phyloP scores from a whole-genome alignment of 148 eudicot genomes.

The Rhododendron molle region DNA sequence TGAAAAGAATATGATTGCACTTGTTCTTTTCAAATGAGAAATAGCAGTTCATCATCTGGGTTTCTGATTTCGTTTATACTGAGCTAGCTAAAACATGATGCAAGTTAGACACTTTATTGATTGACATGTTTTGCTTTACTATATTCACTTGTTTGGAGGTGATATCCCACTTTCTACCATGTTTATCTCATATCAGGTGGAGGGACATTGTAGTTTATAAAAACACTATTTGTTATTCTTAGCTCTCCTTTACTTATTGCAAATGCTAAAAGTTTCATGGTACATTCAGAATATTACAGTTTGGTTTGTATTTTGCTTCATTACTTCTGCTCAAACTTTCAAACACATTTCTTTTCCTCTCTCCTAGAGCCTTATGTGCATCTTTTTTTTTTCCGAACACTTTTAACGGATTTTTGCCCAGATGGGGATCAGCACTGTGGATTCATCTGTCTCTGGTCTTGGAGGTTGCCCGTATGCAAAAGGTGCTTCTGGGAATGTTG shows the following conservation, averaged over 20 bases:
- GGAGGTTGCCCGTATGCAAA: constrained; percentile 97
- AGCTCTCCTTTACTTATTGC: not conserved
- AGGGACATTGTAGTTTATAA: not conserved
- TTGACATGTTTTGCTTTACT: not conserved
- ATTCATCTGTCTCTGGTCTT: constrained; percentile 82
- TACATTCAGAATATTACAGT: not conserved
- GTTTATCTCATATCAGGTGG: not conserved
- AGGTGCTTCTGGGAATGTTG: constrained; percentile 94
- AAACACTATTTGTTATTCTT: not conserved
- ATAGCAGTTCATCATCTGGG: not conserved
- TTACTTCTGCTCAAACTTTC: not conserved
- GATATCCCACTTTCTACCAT: not conserved
- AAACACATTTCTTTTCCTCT: too few relatives aligned
- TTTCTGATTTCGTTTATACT: not conserved
- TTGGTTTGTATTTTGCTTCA: not conserved
- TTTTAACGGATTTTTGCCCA: constrained; percentile 10
- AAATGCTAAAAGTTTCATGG: too few relatives aligned
- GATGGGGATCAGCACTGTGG: constrained; percentile 83
- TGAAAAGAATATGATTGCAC: not conserved
- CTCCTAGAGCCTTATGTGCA: not conserved
- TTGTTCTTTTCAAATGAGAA: not conserved
- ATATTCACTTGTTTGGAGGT: not conserved
- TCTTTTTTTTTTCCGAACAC: not conserved
- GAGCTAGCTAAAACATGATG: not conserved
- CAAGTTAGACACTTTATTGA: not conserved